Evolutionary conservation across 2,329 filamentous ascomycete genomes (phyloP).

Genomic region (Cladobotryum protrusum): DNA sequence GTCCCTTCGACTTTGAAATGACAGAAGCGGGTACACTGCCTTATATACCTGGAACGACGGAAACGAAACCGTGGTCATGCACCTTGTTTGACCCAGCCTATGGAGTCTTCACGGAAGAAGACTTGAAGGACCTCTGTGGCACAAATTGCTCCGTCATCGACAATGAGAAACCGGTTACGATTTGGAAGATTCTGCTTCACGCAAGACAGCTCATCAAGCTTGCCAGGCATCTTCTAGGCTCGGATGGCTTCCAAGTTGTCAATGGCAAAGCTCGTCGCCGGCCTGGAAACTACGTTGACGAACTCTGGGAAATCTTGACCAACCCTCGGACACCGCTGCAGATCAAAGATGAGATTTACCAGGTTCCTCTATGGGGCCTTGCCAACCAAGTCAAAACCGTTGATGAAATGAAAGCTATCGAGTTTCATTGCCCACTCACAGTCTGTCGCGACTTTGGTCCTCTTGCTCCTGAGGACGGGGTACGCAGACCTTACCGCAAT

Average conservation of each 20-base stretch:
- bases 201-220: background rate
- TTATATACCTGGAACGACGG: background rate
- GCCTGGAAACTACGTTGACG: background rate
- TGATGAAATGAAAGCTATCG: slow-evolving; percentile 34
- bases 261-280: background rate
- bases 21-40: background rate
- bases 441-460: slow-evolving; percentile 17
- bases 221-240: background rate
- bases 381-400: slow-evolving; percentile 39
- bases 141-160: background rate
- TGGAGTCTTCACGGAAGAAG: background rate
- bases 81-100: background rate
- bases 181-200: background rate
- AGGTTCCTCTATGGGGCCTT: slow-evolving; percentile 40
- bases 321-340: background rate
- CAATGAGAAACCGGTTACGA: background rate
- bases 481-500: slow-evolving; percentile 34
- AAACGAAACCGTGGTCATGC: background rate
- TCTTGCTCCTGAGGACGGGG: slow-evolving; percentile 12
- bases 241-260: background rate
- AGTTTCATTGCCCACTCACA: slow-evolving; percentile 42
- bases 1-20: background rate
- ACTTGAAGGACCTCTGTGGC: background rate
- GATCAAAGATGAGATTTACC: slow-evolving; percentile 37
- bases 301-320: background rate